phyloP scores from a whole-genome alignment of 805 yeast species.

The Ascoidea asiatica region DNA sequence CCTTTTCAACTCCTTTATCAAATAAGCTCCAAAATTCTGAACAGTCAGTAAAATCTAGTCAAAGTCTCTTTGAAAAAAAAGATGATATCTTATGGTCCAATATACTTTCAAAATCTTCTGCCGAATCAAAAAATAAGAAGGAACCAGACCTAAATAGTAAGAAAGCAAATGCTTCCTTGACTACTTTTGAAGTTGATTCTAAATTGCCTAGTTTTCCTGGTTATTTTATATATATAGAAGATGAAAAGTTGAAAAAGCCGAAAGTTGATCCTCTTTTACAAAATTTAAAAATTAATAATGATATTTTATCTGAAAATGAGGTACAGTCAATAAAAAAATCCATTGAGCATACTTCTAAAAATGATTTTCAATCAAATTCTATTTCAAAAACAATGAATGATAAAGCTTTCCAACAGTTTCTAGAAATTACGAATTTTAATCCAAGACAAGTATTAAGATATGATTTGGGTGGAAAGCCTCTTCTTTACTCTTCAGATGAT shows the following conservation, averaged over 20 bases:
- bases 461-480: conserved; percentile 66
- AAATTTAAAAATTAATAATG: conserved; percentile 38
- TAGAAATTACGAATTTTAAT: conserved; percentile 63
- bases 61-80: conserved; percentile 5
- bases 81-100: conserved; percentile 10
- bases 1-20: conserved; percentile 22
- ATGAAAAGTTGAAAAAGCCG: conserved; percentile 46
- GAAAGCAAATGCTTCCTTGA: background rate
- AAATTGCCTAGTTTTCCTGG: conserved; percentile 47
- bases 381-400: conserved; percentile 54
- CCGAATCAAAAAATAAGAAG: no score
- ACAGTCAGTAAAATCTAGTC: background rate
- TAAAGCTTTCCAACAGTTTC: conserved; percentile 65
- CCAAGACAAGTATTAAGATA: conserved; percentile 82
- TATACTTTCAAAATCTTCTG: conserved; percentile 9
- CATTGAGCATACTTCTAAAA: conserved; percentile 14
- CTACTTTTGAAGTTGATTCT: conserved; percentile 13
- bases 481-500: conserved; percentile 45
- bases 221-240: conserved; percentile 55
- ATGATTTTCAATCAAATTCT: conserved; percentile 20
- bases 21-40: background rate
- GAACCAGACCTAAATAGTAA: background rate
- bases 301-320: conserved; percentile 23
- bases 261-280: conserved; percentile 39
- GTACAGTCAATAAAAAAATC: conserved; percentile 16